Percentiles rank a stretch among this genome's conserved stretches.
Evolutionary conservation across 2,329 filamentous ascomycete genomes (phyloP).

Genomic region (Cladosporium sp.): DNA sequence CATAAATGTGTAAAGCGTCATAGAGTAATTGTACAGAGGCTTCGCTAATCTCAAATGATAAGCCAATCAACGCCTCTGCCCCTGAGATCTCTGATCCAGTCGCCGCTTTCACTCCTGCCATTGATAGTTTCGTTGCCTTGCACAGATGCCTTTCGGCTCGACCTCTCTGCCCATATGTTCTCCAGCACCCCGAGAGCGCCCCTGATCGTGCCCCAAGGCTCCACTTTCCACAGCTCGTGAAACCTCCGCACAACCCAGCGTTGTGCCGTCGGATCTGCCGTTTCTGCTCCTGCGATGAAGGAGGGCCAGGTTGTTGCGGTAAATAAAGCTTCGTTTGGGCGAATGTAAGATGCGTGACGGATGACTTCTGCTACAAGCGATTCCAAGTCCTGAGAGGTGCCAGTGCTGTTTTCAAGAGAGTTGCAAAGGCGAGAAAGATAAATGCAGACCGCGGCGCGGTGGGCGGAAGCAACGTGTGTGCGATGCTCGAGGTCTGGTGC

Average conservation of each 20-base stretch:
- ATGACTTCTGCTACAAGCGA: constrained; percentile 46
- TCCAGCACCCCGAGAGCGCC: constrained; percentile 31
- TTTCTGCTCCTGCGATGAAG: constrained; percentile 53
- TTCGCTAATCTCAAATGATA: constrained; percentile 9
- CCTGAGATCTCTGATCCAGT: constrained; percentile 11
- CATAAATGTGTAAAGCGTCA: no score
- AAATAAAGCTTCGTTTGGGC: constrained; percentile 47
- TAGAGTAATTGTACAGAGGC: no score
- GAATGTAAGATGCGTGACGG: constrained; percentile 45
- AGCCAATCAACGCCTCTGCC: constrained; percentile 12
- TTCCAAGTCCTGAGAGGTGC: not conserved
- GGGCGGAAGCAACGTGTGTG: constrained; percentile 32
- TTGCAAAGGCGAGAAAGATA: constrained; percentile 32
- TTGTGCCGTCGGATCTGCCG: constrained; percentile 41
- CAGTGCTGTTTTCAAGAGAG: constrained; percentile 13
- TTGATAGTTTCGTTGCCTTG: not conserved
- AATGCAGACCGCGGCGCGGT: constrained; percentile 36
- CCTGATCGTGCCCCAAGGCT: constrained; percentile 35
- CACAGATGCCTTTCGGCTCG: no score
- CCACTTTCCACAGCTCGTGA: constrained; percentile 27
- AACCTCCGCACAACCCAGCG: constrained; percentile 47
- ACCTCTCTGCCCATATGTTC: constrained; percentile 26
- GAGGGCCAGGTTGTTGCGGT: constrained; percentile 57
- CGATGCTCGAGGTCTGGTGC: constrained; percentile 30
- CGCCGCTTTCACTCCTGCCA: not conserved